Evolutionary conservation across 2,329 filamentous ascomycete species (phyloP).

Genomic region (Pseudocercospora macadamiae): DNA sequence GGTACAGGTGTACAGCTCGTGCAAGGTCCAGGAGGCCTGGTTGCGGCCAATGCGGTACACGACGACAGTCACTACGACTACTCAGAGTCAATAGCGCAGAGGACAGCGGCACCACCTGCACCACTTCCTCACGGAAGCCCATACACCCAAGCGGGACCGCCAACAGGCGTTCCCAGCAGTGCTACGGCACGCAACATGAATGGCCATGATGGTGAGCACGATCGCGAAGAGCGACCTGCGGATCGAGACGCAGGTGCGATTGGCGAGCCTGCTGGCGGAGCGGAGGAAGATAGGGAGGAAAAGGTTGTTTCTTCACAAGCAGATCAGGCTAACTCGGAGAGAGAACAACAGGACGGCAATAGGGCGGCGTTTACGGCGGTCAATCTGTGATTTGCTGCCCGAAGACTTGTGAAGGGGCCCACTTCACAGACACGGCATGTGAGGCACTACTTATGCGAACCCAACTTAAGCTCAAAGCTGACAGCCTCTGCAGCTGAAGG

Average conservation of each 20-base stretch:
- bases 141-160: slow-evolving; percentile 20
- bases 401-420: too few relatives aligned
- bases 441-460: too few relatives aligned
- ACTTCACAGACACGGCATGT: too few relatives aligned
- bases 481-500: too few relatives aligned
- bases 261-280: slow-evolving; percentile 7
- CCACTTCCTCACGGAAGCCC: slow-evolving; percentile 26
- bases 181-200: slow-evolving; percentile 7
- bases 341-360: slow-evolving; percentile 7
- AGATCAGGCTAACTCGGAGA: neutral
- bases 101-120: slow-evolving; percentile 5
- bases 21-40: slow-evolving; percentile 15
- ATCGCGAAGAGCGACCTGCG: slow-evolving; percentile 1
- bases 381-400: slow-evolving; percentile 7
- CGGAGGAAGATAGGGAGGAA: slow-evolving; percentile 7
- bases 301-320: neutral
- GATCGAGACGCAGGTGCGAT: neutral
- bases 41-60: slow-evolving; percentile 20
- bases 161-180: slow-evolving; percentile 23
- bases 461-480: too few relatives aligned
- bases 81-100: neutral
- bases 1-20: slow-evolving; percentile 13
- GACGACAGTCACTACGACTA: slow-evolving; percentile 18
- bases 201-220: slow-evolving; percentile 5
- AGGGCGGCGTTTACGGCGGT: slow-evolving; percentile 13